Percentiles rank a stretch among this genome's conserved stretches.
Conservation (phyloP, 2,329 filamentous ascomycete genomes). For the Colletotrichum navitas region DNA sequence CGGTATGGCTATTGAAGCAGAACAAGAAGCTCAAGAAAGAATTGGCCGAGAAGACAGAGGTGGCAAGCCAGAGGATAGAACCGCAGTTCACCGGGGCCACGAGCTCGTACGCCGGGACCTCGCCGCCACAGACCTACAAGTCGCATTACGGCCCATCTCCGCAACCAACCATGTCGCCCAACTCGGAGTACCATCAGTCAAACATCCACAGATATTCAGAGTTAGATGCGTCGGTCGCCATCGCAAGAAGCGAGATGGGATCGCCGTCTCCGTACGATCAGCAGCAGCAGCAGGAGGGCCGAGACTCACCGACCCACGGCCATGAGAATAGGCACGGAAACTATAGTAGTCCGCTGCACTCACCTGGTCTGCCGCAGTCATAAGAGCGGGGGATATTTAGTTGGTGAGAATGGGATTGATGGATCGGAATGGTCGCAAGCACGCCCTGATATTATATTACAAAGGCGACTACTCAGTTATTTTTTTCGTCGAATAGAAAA, state of each 20-base stretch:
- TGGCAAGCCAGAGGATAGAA: background rate
- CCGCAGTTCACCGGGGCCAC: constrained; percentile 20
- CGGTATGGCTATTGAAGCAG: constrained; percentile 43
- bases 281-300: constrained; percentile 22
- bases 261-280: constrained; percentile 38
- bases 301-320: constrained; percentile 20
- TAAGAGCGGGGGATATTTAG: rapidly evolving
- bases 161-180: constrained; percentile 18
- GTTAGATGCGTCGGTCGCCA: constrained; percentile 43
- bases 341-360: background rate
- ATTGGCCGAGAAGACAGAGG: constrained; percentile 22
- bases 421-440: background rate
- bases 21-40: constrained; percentile 44
- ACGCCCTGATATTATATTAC: background rate
- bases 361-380: constrained; percentile 16
- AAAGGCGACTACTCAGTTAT: background rate
- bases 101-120: constrained; percentile 16
- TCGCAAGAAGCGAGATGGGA: constrained; percentile 37
- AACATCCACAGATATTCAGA: constrained; percentile 44
- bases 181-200: constrained; percentile 37
- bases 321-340: background rate
- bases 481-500: background rate
- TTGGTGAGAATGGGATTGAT: background rate
- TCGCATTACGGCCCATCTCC: constrained; percentile 12
- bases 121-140: constrained; percentile 31